Evolutionary conservation across 1,284 basidiomycete genomes (phyloP), one percentile per base, ranked within the genome.

Genomic region (Cystobasidium pallidum): DNA sequence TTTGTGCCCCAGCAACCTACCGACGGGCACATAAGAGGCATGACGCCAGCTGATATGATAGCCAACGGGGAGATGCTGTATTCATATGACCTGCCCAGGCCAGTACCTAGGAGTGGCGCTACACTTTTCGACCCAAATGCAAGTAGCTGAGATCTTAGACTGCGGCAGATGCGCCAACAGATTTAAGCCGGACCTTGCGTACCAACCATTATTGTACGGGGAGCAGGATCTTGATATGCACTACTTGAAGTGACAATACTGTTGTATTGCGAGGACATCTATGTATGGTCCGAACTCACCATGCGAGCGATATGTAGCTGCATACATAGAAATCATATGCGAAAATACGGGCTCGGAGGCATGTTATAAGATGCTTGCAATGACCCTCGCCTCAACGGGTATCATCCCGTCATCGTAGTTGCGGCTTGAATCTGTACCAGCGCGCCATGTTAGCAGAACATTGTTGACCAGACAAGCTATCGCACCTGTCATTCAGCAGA

Each of bases 1-100:
- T 32, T 54, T 32, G 49, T 11, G 8, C 51, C 21, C 2, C 21
- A 26, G 3, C 45, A 51, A 11, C 4, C 28, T 21, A 11, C 21
- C 1, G 10, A 28, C 26, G 24, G 26, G 19, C 47, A 26, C n/a
- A 11, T n/a, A 8, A 43, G 68, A 19, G 61, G 45, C 3, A 64
- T 71, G 68, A 71, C 68, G 15, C 41, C 59, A 8, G 61, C 59
- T 7, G 68, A 71, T 13, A 63, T 71, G 57, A 55, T 71, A 28
- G 68, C 59, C 3, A 71, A 49, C 24, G 68, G 68, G 21, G 68
- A 71, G 28, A 71, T 71, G 68, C 61, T 71, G 32, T 71, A 71
- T 64, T 63, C 59, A 26, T 64, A 71, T 32, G 68, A 71, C 30
- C 30, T 71, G n/a, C 68, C 68, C 2, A 45, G 68, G 11, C 68